phyloP scores from a whole-genome alignment of 352 stramenopile genomes.

The Hyphochytrium catenoides region DNA sequence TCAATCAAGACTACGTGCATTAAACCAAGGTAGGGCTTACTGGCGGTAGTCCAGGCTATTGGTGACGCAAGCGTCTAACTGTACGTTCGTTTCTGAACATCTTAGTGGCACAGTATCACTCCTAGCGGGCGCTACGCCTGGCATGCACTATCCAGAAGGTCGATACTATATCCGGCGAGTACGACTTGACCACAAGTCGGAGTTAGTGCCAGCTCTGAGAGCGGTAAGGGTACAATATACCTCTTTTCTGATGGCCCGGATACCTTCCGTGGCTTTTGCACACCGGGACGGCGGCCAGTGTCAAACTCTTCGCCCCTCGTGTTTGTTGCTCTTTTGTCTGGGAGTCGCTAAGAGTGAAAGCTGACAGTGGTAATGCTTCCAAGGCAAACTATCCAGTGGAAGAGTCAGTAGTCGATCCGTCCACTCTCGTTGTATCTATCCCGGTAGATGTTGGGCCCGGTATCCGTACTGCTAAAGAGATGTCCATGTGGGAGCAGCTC shows the following conservation, averaged over 20 bases:
- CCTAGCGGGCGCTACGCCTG: slow-evolving; percentile 66
- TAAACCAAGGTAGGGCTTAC: too few relatives aligned
- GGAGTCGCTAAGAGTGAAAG: too few relatives aligned
- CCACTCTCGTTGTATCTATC: slow-evolving; percentile 67
- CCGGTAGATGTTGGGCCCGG: slow-evolving; percentile 61
- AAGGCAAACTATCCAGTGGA: too few relatives aligned
- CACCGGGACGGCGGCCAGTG: slow-evolving; percentile 46
- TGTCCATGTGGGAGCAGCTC: slow-evolving; percentile 79
- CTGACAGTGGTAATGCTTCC: slow-evolving; percentile 21
- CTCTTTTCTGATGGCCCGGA: neutral
- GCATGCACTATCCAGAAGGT: slow-evolving; percentile 78
- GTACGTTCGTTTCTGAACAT: too few relatives aligned
- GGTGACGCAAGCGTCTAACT: too few relatives aligned
- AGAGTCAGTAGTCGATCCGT: too few relatives aligned
- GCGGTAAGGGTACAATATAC: slow-evolving; percentile 20
- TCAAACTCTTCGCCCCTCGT: too few relatives aligned
- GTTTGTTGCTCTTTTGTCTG: too few relatives aligned
- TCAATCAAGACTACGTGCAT: slow-evolving; percentile 77
- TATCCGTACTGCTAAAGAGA: slow-evolving; percentile 43
- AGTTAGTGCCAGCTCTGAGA: slow-evolving; percentile 38
- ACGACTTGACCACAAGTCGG: slow-evolving; percentile 46
- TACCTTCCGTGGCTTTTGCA: slow-evolving; percentile 10
- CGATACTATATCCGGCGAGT: slow-evolving; percentile 75
- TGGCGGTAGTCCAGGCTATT: too few relatives aligned
- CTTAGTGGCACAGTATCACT: slow-evolving; percentile 69